phyloP scores from a whole-genome alignment of 805 yeast species.

The Debaryomyces tyrocola region DNA sequence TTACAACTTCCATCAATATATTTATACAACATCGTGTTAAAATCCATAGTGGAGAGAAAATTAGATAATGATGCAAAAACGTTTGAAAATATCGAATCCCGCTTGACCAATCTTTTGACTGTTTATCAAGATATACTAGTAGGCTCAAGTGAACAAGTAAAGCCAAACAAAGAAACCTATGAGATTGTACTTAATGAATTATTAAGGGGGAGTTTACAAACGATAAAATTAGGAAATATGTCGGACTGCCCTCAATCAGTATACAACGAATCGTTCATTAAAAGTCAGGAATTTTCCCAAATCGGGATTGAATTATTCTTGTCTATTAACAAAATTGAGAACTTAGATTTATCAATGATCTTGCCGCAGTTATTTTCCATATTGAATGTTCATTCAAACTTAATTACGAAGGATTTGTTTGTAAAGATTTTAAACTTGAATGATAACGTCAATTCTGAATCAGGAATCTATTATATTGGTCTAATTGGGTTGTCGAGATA shows the following conservation, averaged over 20 bases:
- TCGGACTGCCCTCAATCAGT: conserved; percentile 49
- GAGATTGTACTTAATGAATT: conserved; percentile 48
- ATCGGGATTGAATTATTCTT: conserved; percentile 45
- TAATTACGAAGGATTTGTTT: conserved; percentile 19
- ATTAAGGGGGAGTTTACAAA: conserved; percentile 46
- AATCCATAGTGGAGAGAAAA: conserved; percentile 52
- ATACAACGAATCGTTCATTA: conserved; percentile 46
- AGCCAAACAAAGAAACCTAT: conserved; percentile 59
- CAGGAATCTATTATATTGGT: conserved; percentile 31
- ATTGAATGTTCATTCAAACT: conserved; percentile 26
- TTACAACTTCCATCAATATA: conserved; percentile 47
- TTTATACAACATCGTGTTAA: conserved; percentile 53
- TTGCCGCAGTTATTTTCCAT: conserved; percentile 37
- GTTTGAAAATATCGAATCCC: conserved; percentile 50
- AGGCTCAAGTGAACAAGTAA: conserved; percentile 20
- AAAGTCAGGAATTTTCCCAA: conserved; percentile 44
- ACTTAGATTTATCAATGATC: conserved; percentile 29
- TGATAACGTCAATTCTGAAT: not conserved
- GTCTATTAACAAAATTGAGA: conserved; percentile 42
- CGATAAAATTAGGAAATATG: conserved; percentile 39
- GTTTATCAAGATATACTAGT: conserved; percentile 66
- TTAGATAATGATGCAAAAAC: conserved; percentile 37
- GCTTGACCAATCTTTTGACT: conserved; percentile 60
- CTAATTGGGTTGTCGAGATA: conserved; percentile 31
- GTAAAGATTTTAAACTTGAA: conserved; percentile 19